Evolutionary conservation across 1,284 basidiomycete species (phyloP), one percentile per base, ranked within the genome.

Genomic region (Volvariella surrecta): DNA sequence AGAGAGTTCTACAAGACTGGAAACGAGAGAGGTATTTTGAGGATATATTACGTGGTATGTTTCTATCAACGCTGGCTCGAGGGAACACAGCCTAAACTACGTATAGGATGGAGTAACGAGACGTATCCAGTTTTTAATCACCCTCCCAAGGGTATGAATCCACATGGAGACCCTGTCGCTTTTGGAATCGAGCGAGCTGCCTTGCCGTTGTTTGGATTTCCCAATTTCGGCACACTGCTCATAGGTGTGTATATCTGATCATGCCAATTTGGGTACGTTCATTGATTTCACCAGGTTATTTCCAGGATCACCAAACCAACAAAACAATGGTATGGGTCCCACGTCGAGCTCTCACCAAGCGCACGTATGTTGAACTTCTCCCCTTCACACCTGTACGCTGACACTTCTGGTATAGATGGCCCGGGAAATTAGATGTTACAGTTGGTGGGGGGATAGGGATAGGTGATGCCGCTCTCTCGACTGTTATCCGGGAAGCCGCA

Each of bases 101-200:
- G 21, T 17, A 4, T 40, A 60, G 58, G 58, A 13, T 61, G 61
- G 61, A 63, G 58, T 42, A 56, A 61, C 38, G 60, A 63, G 46
- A 48, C 50, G 1, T 63, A 57, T 46, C 63, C 62, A 15, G 58
- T 60, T 9, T 60, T 58, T 44, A 50, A 48, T 21, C 57, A 57
- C 37, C 50, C 54, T 7, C 52, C 56, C 4, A 39, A 39, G 19
- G 44, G 54, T 8, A 18, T 44, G 18, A 46, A 31, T 16, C 7
- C 34, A 7, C 34, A 35, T 8, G 39, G 40, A 11, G 55, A 58
- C 31, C 52, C 57, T 9, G 45, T 66, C 10, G 67, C 66, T 28
- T 67, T 69, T 40, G 57, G 63, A 10, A 61, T 69, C 37, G 67
- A 70, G 46, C 63, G 67, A 30, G 63, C 68, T 39, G 65, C 63